These are phyloP conservation scores for Penicillium sp. DNA, from an alignment of 2,329 filamentous ascomycete genomes.

Conservation along the genomic window DNA sequence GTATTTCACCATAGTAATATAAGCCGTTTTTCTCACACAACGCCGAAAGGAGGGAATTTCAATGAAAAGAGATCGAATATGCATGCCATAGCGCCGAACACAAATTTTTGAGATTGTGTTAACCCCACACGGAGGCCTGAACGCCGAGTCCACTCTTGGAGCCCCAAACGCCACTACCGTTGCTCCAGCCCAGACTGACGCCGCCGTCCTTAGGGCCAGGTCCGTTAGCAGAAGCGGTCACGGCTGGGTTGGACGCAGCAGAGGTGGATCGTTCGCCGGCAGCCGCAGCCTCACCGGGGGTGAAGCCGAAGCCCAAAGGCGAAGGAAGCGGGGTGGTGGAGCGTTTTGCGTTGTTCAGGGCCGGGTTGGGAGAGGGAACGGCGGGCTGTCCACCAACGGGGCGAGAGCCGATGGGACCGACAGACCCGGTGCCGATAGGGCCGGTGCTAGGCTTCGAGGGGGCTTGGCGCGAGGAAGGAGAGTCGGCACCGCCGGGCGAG, in stretches of 20 bases:
- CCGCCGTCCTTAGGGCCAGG: constrained; percentile 37
- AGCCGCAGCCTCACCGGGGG: constrained; percentile 45
- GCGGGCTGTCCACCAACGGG: constrained; percentile 58
- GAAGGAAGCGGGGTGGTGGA: constrained; percentile 88
- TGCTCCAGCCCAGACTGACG: constrained; percentile 64
- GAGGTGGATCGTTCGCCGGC: constrained; percentile 50
- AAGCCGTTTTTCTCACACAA: constrained; percentile 20
- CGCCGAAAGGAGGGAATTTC: constrained; percentile 22
- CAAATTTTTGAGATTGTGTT: constrained; percentile 24
- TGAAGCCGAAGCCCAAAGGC: constrained; percentile 72
- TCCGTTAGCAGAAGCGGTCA: constrained; percentile 39
- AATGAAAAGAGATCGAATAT: constrained; percentile 13
- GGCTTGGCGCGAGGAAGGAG: constrained; percentile 65
- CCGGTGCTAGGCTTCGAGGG: constrained; percentile 51
- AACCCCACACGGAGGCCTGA: constrained; percentile 93
- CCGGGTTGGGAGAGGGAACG: constrained; percentile 49
- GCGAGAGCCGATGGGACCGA: constrained; percentile 90
- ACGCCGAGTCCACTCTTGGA: constrained; percentile 75
- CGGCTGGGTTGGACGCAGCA: constrained; percentile 54
- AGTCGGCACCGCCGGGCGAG: constrained; percentile 66
- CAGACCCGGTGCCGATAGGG: constrained; percentile 51
- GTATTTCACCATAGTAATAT: constrained; percentile 3
- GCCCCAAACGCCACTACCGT: constrained; percentile 78
- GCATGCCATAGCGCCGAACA: constrained; percentile 9
- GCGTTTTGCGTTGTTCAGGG: constrained; percentile 60